Evolutionary conservation across 352 stramenopile species (phyloP).

Genomic region (Phytopythium kandeliae): DNA sequence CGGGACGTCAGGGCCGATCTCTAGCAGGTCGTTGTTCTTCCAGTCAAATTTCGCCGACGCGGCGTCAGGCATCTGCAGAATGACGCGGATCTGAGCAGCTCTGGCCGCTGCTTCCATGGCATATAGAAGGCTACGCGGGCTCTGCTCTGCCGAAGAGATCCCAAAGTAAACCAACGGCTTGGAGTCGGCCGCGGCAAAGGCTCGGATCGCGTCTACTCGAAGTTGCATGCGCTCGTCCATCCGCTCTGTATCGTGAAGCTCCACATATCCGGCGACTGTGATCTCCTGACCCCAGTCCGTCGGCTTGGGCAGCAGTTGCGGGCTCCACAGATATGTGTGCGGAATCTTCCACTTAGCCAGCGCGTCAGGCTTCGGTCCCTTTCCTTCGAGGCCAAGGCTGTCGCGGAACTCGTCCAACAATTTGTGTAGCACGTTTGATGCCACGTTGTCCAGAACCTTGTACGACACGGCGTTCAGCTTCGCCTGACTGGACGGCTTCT

Average conservation of each 20-base stretch:
- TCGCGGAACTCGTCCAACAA: conserved; percentile 56
- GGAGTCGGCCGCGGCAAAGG: conserved; percentile 12
- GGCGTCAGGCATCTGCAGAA: too few relatives aligned
- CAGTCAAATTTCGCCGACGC: too few relatives aligned
- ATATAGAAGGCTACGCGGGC: neutral
- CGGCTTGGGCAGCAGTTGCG: conserved; percentile 45
- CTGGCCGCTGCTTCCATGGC: neutral
- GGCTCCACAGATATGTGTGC: conserved; percentile 75
- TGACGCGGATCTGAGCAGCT: conserved; percentile 22
- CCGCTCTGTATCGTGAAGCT: conserved; percentile 20
- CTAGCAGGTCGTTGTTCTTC: conserved; percentile 3
- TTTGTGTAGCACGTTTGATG: conserved; percentile 40
- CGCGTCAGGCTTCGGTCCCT: conserved; percentile 26
- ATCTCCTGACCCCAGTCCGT: conserved; percentile 59
- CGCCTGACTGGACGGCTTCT: conserved; percentile 24
- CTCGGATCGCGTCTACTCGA: conserved; percentile 15
- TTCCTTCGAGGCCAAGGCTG: conserved; percentile 41
- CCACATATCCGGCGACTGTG: conserved; percentile 44
- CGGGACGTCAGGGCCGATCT: neutral
- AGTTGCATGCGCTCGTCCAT: conserved; percentile 11
- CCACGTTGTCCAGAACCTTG: conserved; percentile 38
- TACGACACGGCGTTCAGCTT: conserved; percentile 47
- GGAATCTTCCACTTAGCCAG: conserved; percentile 46
- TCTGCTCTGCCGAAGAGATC: neutral
- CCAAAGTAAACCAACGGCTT: conserved; percentile 46